Evolutionary conservation across 441 rosid species (phyloP).

Genomic region (Gossypium davidsonii): DNA sequence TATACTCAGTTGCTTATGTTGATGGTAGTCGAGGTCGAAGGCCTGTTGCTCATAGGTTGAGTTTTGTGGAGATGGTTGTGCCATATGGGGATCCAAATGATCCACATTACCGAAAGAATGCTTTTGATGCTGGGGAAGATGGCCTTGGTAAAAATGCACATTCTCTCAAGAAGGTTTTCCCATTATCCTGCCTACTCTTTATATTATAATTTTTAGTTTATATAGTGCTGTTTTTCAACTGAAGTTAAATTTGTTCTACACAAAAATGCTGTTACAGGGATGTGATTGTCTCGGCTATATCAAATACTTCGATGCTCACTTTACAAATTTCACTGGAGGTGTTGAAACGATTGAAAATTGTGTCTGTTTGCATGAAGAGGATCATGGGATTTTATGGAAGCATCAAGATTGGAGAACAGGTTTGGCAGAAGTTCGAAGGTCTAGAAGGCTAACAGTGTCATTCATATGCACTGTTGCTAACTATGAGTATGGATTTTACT

Average conservation of each 20-base stretch:
- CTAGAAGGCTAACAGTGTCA: conserved; percentile 41
- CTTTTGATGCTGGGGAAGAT: conserved; percentile 54
- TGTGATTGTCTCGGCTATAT: conserved; percentile 47
- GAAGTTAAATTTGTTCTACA: neutral
- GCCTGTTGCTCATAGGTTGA: conserved; percentile 44
- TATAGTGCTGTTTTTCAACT: neutral
- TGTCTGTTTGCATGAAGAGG: conserved; percentile 52
- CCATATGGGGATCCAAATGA: conserved; percentile 52
- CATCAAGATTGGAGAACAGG: conserved; percentile 59
- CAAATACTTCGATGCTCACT: conserved; percentile 45
- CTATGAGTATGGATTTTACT: conserved; percentile 46
- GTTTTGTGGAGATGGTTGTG: conserved; percentile 54
- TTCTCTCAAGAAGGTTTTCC: conserved; percentile 37
- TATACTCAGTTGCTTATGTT: conserved; percentile 41
- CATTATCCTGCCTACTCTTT: neutral
- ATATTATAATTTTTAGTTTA: neutral
- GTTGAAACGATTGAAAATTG: conserved; percentile 45
- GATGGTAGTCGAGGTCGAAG: conserved; percentile 47
- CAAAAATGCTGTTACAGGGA: conserved; percentile 25
- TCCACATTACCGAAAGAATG: conserved; percentile 46
- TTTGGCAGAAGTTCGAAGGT: conserved; percentile 43
- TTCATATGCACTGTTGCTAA: conserved; percentile 51
- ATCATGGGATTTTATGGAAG: conserved; percentile 50
- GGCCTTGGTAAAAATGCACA: conserved; percentile 48
- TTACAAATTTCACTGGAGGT: conserved; percentile 43